phyloP scores from a whole-genome alignment of 306 rosid species.

The Potentilla sterilis region DNA sequence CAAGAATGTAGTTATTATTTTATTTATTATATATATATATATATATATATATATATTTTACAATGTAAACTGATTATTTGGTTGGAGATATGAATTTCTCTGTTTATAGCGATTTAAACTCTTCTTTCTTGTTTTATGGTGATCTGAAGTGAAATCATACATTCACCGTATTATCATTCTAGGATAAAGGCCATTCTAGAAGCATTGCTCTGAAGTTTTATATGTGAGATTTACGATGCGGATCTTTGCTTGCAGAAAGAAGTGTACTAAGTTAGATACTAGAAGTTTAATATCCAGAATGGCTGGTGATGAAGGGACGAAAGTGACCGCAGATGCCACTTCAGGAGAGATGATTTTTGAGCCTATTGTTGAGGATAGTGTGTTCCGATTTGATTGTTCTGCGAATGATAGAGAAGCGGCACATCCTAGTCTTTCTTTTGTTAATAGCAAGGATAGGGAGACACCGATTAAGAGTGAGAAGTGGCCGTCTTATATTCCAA shows the following conservation, averaged over 20 bases:
- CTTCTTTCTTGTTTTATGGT: not conserved
- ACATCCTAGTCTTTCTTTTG: constrained; percentile 71
- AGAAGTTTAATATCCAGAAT: constrained; percentile 42
- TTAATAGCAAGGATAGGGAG: constrained; percentile 56
- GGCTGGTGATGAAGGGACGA: constrained; percentile 40
- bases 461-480: constrained; percentile 42
- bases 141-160: not conserved
- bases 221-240: constrained; percentile 1
- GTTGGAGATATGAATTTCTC: too few relatives aligned
- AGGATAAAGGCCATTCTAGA: too few relatives aligned
- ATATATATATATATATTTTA: too few relatives aligned
- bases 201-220: not conserved
- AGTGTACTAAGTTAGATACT: constrained; percentile 27
- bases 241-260: constrained; percentile 43
- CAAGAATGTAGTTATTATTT: too few relatives aligned
- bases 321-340: constrained; percentile 34
- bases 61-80: too few relatives aligned
- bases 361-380: constrained; percentile 73
- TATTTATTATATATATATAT: too few relatives aligned
- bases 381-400: constrained; percentile 88
- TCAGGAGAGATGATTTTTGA: constrained; percentile 65
- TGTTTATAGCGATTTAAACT: too few relatives aligned
- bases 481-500: constrained; percentile 56
- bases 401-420: constrained; percentile 57
- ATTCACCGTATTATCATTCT: not conserved